Conservation (phyloP, 2,329 filamentous ascomycete genomes). For the Aspergillus quadrilineatus region DNA sequence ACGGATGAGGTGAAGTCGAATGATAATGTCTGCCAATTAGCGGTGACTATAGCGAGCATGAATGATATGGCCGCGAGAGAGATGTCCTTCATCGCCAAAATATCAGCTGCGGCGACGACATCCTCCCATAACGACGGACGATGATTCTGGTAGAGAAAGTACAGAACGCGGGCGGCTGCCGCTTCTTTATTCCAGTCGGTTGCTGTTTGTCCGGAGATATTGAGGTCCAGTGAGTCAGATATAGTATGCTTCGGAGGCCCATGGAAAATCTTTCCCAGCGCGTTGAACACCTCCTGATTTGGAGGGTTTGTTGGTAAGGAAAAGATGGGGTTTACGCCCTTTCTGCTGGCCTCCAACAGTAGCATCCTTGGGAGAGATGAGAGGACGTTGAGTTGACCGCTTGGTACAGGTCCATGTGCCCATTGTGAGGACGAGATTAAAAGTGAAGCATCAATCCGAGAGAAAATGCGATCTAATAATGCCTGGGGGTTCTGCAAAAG, state of each 20-base stretch:
- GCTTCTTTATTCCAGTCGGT: slow-evolving; percentile 49
- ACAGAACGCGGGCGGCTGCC: slow-evolving; percentile 55
- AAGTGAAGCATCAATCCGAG: slow-evolving; percentile 49
- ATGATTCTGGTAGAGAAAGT: slow-evolving; percentile 54
- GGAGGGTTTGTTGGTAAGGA: slow-evolving; percentile 53
- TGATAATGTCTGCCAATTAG: slow-evolving; percentile 52
- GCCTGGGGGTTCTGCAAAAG: slow-evolving; percentile 47
- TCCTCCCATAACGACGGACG: slow-evolving; percentile 54
- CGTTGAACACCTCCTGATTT: slow-evolving; percentile 55
- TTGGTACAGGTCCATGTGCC: slow-evolving; percentile 56
- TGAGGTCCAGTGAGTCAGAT: slow-evolving; percentile 33
- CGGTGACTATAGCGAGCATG: slow-evolving; percentile 53
- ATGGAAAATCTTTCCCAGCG: slow-evolving; percentile 56
- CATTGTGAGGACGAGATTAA: slow-evolving; percentile 48
- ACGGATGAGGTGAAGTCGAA: slow-evolving; percentile 26
- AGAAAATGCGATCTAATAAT: slow-evolving; percentile 46
- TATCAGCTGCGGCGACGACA: slow-evolving; percentile 55
- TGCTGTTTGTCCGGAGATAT: slow-evolving; percentile 33
- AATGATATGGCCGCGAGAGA: slow-evolving; percentile 56
- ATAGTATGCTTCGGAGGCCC: slow-evolving; percentile 43
- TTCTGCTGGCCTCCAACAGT: slow-evolving; percentile 48
- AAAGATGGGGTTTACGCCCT: slow-evolving; percentile 46
- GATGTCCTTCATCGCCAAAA: slow-evolving; percentile 56
- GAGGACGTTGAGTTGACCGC: slow-evolving; percentile 58
- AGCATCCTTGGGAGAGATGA: slow-evolving; percentile 56